phyloP scores from a whole-genome alignment of 805 yeast genomes.

The Ogataea pini region DNA sequence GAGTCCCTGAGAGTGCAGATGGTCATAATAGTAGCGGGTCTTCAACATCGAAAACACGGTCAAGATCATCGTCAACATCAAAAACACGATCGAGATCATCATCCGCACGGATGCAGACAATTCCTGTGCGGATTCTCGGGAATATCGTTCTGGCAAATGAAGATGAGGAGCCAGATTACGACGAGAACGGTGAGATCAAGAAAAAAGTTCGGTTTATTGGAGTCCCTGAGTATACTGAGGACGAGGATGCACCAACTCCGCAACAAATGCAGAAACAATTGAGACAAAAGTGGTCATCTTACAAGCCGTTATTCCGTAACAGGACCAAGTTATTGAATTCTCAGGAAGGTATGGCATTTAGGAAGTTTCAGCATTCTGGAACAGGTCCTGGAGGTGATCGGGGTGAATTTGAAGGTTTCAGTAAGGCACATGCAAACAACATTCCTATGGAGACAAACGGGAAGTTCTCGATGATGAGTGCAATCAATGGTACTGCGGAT shows the following conservation, averaged over 20 bases:
- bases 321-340: constrained; percentile 34
- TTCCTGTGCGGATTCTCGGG: constrained; percentile 18
- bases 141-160: constrained; percentile 25
- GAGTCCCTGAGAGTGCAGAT: neutral
- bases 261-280: constrained; percentile 37
- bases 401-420: constrained; percentile 28
- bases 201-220: constrained; percentile 55
- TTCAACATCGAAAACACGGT: constrained; percentile 19
- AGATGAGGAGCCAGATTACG: constrained; percentile 14
- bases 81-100: constrained; percentile 26
- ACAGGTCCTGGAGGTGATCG: constrained; percentile 9
- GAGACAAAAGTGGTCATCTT: constrained; percentile 37
- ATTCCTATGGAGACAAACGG: constrained; percentile 30
- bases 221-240: constrained; percentile 50
- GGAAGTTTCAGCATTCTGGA: constrained; percentile 24
- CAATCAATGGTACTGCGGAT: constrained; percentile 16
- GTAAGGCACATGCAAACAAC: constrained; percentile 15
- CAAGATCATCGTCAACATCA: constrained; percentile 23
- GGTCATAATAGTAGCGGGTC: constrained; percentile 9
- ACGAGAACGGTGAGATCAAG: constrained; percentile 23
- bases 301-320: constrained; percentile 34
- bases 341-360: constrained; percentile 40
- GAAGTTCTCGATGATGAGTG: constrained; percentile 36
- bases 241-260: constrained; percentile 56
- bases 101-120: constrained; percentile 16